phyloP scores from a whole-genome alignment of 768 basidiomycete species.

The Lactarius sanguifluus region DNA sequence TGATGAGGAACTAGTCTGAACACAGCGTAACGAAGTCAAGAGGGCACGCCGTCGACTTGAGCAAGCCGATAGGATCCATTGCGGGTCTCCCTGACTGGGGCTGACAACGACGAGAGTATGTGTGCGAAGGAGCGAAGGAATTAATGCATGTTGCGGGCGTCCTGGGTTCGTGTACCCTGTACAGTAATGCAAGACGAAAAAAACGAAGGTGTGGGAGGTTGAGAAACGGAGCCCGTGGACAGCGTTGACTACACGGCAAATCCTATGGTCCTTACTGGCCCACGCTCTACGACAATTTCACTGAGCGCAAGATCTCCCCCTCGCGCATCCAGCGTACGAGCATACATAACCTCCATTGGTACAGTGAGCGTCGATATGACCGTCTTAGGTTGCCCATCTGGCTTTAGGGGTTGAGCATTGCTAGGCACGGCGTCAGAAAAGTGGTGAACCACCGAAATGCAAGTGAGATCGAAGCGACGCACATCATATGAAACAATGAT shows the following conservation, averaged over 20 bases:
- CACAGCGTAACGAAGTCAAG: too few species aligned
- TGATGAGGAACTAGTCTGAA: too few species aligned
- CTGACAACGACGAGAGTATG: too few species aligned
- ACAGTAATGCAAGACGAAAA: neutral
- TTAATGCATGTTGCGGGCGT: neutral
- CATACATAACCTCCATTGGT: slow-evolving; percentile 1
- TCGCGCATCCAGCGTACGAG: slow-evolving; percentile 1
- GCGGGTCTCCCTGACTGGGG: too few species aligned
- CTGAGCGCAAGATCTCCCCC: neutral
- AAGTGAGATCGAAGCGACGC: neutral
- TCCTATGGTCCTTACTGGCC: neutral
- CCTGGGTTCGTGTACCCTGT: neutral
- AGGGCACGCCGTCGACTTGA: too few species aligned
- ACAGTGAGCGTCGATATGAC: slow-evolving; percentile 14
- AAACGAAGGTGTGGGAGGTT: too few species aligned
- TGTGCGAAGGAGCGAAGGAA: neutral
- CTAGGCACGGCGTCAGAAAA: slow-evolving; percentile 1
- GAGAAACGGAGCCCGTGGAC: neutral
- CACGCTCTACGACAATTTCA: neutral
- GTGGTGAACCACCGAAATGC: neutral
- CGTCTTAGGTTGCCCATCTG: neutral
- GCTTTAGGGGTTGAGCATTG: neutral
- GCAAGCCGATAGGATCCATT: too few species aligned
- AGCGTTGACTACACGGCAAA: neutral
- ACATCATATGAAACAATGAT: slow-evolving; percentile 19